phyloP scores from a whole-genome alignment of 495 filamentous ascomycete genomes.

The Penicillium angulare region DNA sequence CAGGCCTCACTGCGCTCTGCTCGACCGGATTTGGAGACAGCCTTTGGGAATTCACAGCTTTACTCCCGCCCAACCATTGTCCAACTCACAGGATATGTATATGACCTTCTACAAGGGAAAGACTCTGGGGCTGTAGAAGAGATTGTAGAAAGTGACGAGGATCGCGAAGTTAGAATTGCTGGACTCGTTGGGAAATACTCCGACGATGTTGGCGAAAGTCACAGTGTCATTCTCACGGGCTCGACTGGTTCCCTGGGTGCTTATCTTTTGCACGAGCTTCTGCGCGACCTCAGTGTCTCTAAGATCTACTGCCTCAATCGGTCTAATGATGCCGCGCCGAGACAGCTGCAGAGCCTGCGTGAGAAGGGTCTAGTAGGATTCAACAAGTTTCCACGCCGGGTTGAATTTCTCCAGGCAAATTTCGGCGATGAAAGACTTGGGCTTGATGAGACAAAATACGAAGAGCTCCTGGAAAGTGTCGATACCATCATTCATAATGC shows the following conservation, averaged over 20 bases:
- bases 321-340: conserved; percentile 14
- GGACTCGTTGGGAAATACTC: conserved; percentile 10
- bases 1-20: conserved; percentile 4
- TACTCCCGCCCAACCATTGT: conserved; percentile 15
- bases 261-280: conserved; percentile 50
- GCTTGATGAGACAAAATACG: conserved; percentile 34
- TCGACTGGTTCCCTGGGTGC: conserved; percentile 56
- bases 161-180: conserved; percentile 6
- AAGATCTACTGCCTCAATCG: conserved; percentile 58
- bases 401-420: conserved; percentile 48
- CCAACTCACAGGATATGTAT: conserved; percentile 10
- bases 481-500: conserved; percentile 58
- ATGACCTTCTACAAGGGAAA: conserved; percentile 8
- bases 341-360: conserved; percentile 16
- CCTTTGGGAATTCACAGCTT: conserved; percentile 6
- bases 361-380: conserved; percentile 8
- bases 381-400: conserved; percentile 8
- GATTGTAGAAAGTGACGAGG: conserved; percentile 2
- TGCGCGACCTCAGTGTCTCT: conserved; percentile 33
- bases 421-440: conserved; percentile 45
- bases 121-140: background rate
- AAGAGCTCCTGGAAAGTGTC: conserved; percentile 31
- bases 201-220: conserved; percentile 7
- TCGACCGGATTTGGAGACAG: background rate
- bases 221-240: conserved; percentile 48